Percentiles rank a stretch among this genome's conserved stretches.
Evolutionary conservation across 2,329 filamentous ascomycete species (phyloP).

Genomic region (Nothophoma quercina): DNA sequence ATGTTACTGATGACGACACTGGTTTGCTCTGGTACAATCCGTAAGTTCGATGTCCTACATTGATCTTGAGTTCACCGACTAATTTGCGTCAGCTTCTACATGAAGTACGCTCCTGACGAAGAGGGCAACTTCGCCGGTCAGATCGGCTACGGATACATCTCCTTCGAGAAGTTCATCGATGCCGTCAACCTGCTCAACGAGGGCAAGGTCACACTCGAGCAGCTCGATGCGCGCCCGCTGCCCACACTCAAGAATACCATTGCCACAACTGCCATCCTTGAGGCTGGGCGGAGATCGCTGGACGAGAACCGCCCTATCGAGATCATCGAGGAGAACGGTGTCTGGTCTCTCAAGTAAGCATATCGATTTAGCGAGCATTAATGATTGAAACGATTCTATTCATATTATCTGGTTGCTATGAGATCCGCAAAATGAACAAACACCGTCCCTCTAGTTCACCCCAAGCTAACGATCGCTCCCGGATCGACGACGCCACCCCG

Average conservation of each 20-base stretch:
- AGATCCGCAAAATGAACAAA: conserved; percentile 3
- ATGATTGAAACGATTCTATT: conserved; percentile 13
- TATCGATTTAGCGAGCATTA: background rate
- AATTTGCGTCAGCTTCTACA: conserved; percentile 71
- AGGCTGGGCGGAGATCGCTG: conserved; percentile 83
- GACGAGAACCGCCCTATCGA: conserved; percentile 81
- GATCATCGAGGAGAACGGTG: conserved; percentile 71
- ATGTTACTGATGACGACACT: conserved; percentile 82
- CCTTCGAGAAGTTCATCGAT: conserved; percentile 95
- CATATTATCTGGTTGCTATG: background rate
- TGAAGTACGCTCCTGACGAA: conserved; percentile 93
- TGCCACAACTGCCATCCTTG: conserved; percentile 88
- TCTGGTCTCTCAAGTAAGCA: conserved; percentile 70
- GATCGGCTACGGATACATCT: conserved; percentile 90
- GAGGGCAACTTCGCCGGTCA: conserved; percentile 94
- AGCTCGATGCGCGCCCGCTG: conserved; percentile 80
- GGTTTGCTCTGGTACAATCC: conserved; percentile 88
- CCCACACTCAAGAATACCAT: conserved; percentile 90
- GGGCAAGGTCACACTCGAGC: conserved; percentile 72
- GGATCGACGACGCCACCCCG: conserved; percentile 13
- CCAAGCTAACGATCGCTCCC: conserved; percentile 2
- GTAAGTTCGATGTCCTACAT: conserved; percentile 47
- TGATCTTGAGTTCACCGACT: conserved; percentile 3
- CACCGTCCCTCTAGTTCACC: conserved; percentile 3
- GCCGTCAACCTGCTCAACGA: conserved; percentile 81